Base-by-base conservation (phyloP, 306 rosid species). In the Senna tora region DNA sequence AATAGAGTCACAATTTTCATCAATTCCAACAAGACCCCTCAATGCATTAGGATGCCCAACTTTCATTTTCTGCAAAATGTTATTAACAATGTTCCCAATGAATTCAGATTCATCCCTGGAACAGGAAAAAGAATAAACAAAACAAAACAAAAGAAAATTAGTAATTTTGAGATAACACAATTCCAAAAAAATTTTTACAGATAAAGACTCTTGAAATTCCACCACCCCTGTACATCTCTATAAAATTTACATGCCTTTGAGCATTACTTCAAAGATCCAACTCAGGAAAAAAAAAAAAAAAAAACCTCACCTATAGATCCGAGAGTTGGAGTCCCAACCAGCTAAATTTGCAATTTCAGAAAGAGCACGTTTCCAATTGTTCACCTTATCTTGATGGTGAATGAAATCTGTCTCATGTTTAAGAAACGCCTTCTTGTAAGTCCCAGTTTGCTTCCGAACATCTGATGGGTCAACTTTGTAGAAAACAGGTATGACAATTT, bases 311-410 rank as follows among this genome's bases (percentile, higher is more conserved):
- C 16, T 1, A 4, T 20, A 16, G 7, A 0, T 34, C 12, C 19
- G 47, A 33, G 61, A 51, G n/a, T n/a, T n/a, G n/a, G n/a, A n/a
- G 32, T 74, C 64, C 64, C 36, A 47, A 1, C 72, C 72, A 67
- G 72, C 58, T n/a, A 67, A 10, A 50, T 50, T 49, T 16, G 72
- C 59, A 8, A 60, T 38, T 17, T 32, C 12, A 10, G 0, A 30
- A 7, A 67, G 47, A 50, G 60, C 30, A 9, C 2, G 33, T 17
- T 17, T 67, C 72, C 72, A 67, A 6, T 32, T 17, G n/a, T 4
- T 32, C 33, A 67, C 55, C 47, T 11, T 49, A 1, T 9, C 13
- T 50, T 10, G 19, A n/a, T 32, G 1, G 15, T 4, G 7, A 17
- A 13, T 10, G 47, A 17, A 67, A 2, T 67, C 72, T 47, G 11